A percentile compares a stretch with the other conserved stretches of the same genome.
Conservation (phyloP, 139 green algal genomes). For the Coelastrella sp. region DNA sequence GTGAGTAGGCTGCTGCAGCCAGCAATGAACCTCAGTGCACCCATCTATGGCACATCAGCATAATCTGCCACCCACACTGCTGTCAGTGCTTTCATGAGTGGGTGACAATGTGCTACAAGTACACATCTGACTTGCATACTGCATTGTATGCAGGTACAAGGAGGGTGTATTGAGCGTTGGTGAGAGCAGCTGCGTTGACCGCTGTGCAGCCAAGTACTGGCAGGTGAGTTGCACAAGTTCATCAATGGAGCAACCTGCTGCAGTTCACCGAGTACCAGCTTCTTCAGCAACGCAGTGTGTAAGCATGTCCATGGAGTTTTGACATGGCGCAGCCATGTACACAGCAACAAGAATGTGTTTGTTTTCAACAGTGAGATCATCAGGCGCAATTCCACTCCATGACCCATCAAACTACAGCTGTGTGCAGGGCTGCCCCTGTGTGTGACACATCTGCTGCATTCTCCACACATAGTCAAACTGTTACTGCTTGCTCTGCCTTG, state of each 20-base stretch:
- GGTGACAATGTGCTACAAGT: background rate
- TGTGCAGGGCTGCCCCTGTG: background rate
- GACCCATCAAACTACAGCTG: background rate
- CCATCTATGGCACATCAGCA: no score
- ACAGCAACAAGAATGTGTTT: background rate
- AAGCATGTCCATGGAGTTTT: background rate
- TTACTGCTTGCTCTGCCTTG: background rate
- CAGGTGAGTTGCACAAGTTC: conserved; percentile 71
- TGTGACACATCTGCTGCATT: background rate
- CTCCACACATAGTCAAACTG: background rate
- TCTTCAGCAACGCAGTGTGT: background rate
- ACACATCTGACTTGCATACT: background rate
- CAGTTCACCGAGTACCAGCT: background rate
- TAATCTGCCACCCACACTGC: no score
- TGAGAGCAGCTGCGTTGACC: conserved; percentile 96
- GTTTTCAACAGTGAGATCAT: background rate
- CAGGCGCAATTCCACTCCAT: background rate
- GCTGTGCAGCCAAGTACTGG: conserved; percentile 97
- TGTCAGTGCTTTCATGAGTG: no score
- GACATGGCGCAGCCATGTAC: background rate
- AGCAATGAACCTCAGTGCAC: no score
- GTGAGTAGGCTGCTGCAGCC: conserved; percentile 61
- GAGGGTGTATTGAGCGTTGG: conserved; percentile 94
- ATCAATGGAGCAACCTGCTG: background rate
- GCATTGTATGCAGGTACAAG: conserved; percentile 84